phyloP scores from a whole-genome alignment of 1,139 yeast genomes.

The Nakaseomyces uthaithaninus region DNA sequence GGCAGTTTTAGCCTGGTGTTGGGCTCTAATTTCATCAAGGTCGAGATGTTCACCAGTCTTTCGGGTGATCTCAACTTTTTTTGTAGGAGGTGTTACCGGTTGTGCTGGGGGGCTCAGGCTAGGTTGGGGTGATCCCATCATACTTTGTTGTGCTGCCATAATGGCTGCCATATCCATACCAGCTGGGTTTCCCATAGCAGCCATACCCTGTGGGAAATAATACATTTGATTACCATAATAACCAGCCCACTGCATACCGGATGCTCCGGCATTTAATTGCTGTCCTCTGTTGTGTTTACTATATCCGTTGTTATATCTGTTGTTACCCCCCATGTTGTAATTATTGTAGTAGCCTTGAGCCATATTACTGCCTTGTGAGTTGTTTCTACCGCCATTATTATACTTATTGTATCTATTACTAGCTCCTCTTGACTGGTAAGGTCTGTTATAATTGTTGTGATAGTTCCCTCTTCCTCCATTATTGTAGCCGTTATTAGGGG shows the following conservation, averaged over 20 bases:
- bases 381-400: constrained; percentile 2
- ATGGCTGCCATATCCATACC: constrained; percentile 7
- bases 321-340: constrained; percentile 7
- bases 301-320: constrained; percentile 9
- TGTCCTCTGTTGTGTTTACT: constrained; percentile 8
- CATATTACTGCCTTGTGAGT: constrained; percentile 2
- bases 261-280: constrained; percentile 6
- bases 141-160: constrained; percentile 6
- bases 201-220: constrained; percentile 21
- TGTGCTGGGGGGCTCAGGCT: constrained; percentile 1
- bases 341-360: constrained; percentile 6
- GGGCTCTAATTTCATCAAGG: constrained; percentile 23
- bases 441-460: constrained; percentile 6
- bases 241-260: constrained; percentile 20
- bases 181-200: constrained; percentile 10
- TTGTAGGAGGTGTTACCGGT: constrained; percentile 9
- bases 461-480: constrained; percentile 4
- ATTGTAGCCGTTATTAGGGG: constrained; percentile 8
- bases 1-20: constrained; percentile 11
- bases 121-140: constrained; percentile 7
- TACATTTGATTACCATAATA: constrained; percentile 23
- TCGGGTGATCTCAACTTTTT: constrained; percentile 31
- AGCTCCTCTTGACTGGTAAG: constrained; percentile 12
- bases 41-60: constrained; percentile 30
- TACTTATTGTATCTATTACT: constrained; percentile 10